These are phyloP conservation scores for Polytrichum commune DNA, from an alignment of 225 moss, liverwort and hornwort species.

Conservation along the genomic window DNA sequence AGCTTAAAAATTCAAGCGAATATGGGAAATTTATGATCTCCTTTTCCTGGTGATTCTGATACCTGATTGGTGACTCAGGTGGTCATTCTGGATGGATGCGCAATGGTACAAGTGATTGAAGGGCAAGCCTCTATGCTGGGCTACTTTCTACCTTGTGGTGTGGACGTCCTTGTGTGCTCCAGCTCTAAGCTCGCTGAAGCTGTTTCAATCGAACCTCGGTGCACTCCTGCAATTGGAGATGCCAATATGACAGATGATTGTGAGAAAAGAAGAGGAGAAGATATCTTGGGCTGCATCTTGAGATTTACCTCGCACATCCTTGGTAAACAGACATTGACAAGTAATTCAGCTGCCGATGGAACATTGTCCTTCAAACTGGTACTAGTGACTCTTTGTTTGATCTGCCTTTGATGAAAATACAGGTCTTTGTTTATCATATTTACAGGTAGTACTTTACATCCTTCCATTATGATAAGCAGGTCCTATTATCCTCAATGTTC, in stretches of 20 bases:
- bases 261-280: slow-evolving; percentile 12
- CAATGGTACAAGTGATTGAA: slow-evolving; percentile 70
- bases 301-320: slow-evolving; percentile 42
- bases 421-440: too few species aligned
- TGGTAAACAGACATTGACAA: slow-evolving; percentile 23
- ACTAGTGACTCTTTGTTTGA: slow-evolving; percentile 1
- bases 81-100: slow-evolving; percentile 79
- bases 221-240: slow-evolving; percentile 16
- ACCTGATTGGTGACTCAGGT: slow-evolving; percentile 30
- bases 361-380: slow-evolving; percentile 48
- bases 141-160: slow-evolving; percentile 59
- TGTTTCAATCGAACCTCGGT: slow-evolving; percentile 57
- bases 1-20: too few species aligned
- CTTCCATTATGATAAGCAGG: too few species aligned
- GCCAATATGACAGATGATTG: slow-evolving; percentile 25
- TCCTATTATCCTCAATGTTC: too few species aligned
- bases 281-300: slow-evolving; percentile 35
- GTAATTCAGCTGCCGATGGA: slow-evolving; percentile 13
- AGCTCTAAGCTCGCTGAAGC: slow-evolving; percentile 78
- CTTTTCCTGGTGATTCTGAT: too few species aligned
- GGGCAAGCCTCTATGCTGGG: slow-evolving; percentile 82
- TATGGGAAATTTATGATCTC: too few species aligned
- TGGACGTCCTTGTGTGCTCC: slow-evolving; percentile 79
- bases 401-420: too few species aligned
- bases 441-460: too few species aligned